Evolutionary conservation across 352 stramenopile species (phyloP).

Genomic region (Globisporangium megalacanthum): DNA sequence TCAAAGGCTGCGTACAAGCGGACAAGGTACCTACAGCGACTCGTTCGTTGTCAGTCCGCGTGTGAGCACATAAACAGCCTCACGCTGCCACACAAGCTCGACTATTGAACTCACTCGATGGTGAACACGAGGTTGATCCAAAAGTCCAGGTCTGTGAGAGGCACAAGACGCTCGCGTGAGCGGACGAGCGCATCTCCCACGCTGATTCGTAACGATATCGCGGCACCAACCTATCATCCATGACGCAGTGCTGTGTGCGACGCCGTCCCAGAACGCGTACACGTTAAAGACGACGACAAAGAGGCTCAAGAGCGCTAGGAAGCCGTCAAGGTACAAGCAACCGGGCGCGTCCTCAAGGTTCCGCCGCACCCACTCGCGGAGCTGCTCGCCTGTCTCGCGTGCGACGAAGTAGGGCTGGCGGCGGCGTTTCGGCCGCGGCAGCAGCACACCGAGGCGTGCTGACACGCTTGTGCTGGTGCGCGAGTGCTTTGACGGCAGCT

Average conservation of each 20-base stretch:
- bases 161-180: not conserved
- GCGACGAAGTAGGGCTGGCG: slow-evolving; percentile 29
- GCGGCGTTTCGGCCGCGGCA: slow-evolving; percentile 23
- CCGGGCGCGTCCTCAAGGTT: slow-evolving; percentile 66
- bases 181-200: too few species aligned
- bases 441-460: slow-evolving; percentile 27
- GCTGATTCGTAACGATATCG: too few species aligned
- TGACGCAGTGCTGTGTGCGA: slow-evolving; percentile 18
- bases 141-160: slow-evolving; percentile 39
- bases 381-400: slow-evolving; percentile 32
- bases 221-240: slow-evolving; percentile 43
- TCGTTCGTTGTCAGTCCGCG: not conserved
- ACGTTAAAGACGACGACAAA: slow-evolving; percentile 67
- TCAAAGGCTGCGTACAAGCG: slow-evolving; percentile 60
- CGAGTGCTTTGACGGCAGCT: slow-evolving; percentile 15
- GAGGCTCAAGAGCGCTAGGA: slow-evolving; percentile 49
- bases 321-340: slow-evolving; percentile 29
- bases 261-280: slow-evolving; percentile 48
- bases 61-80: not conserved
- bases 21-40: slow-evolving; percentile 31
- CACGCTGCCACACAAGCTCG: too few species aligned
- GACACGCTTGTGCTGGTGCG: slow-evolving; percentile 15
- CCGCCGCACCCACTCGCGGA: slow-evolving; percentile 65
- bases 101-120: slow-evolving; percentile 35
- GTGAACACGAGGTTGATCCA: slow-evolving; percentile 63